Evolutionary conservation across 352 stramenopile genomes (phyloP), one percentile per base, ranked within the genome.

Genomic region (Peronospora farinosa): DNA sequence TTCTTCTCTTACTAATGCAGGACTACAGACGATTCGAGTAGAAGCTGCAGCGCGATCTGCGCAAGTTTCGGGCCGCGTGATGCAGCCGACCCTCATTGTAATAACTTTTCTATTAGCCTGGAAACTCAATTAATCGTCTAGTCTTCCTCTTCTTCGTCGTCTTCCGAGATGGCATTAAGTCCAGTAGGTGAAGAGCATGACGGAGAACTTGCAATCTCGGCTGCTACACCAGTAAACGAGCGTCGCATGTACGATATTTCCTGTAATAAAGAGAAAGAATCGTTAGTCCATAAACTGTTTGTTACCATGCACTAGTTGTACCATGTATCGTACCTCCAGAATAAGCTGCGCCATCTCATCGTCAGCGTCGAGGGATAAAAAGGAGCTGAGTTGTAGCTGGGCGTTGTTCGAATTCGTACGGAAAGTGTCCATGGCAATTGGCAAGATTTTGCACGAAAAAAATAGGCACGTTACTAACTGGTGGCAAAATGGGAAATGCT

Each of bases 301-400:
- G 15, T 19, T 32, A 32, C 28, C 28, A 32, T 12, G 28, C 7
- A 32, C 12, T 47, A 16, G 17, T 21, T 35, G 19, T 6, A 51
- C 19, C 36, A 21, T n/a, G 27, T 16, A 7, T n/a, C 61, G 31
- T 52, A 88, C 77, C 77, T 90, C 78, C 48, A 90, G 78, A 42
- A 90, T 87, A 33, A 86, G 58, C 47, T 86, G 74, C 38, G 76
- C 69, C 66, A 88, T 73, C 50, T 91, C 79, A 57, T 91, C 79
- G 59, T 87, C 66, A 17, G 73, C 77, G 43, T 63, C 69, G 38
- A 91, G 62, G 21, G 79, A 87, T 42, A 91, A 57, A 46, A 91
- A 91, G 60, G 71, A 85, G 67, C 79, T 84, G 47, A 91, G 63
- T 65, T 88, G 78, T 40, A 72, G 54, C 40, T 86, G 74, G 16